phyloP scores from a whole-genome alignment of 495 filamentous ascomycete species.

The Neurospora discreta region DNA sequence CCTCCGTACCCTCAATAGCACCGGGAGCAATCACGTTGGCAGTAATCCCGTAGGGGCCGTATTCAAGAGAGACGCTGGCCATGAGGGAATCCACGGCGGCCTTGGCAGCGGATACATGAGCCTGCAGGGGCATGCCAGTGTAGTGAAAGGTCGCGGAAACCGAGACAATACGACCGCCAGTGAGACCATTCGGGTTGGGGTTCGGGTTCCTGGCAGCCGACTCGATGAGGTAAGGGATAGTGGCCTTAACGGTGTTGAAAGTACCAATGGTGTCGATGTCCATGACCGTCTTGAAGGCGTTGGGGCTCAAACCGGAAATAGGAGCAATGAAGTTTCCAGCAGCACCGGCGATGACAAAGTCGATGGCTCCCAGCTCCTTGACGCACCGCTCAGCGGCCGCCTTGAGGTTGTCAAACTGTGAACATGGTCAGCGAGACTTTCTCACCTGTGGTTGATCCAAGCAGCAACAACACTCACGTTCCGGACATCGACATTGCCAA shows the following conservation, averaged over 20 bases:
- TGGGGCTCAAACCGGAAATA: constrained; percentile 65
- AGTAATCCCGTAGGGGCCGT: constrained; percentile 79
- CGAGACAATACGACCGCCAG: constrained; percentile 79
- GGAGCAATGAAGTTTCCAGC: constrained; percentile 94
- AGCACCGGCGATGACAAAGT: constrained; percentile 92
- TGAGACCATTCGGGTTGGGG: constrained; percentile 33
- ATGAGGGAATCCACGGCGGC: constrained; percentile 80
- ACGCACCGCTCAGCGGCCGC: constrained; percentile 67
- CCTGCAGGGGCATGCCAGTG: constrained; percentile 67
- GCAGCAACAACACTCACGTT: constrained; percentile 20
- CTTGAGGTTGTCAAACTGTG: constrained; percentile 51
- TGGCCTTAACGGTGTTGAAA: constrained; percentile 91
- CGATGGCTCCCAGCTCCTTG: constrained; percentile 72
- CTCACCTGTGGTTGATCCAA: constrained; percentile 3
- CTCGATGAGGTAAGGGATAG: constrained; percentile 61
- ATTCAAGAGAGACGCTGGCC: constrained; percentile 65
- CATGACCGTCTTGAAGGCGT: constrained; percentile 91
- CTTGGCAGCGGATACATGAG: constrained; percentile 82
- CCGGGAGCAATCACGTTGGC: constrained; percentile 81
- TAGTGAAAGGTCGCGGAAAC: constrained; percentile 87
- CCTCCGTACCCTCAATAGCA: constrained; percentile 57
- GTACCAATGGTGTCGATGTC: constrained; percentile 93
- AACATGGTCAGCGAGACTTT: constrained; percentile 2
- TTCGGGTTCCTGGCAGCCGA: constrained; percentile 54
- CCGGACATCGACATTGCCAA: constrained; percentile 78